A percentile compares a stretch with the other conserved stretches of the same genome.
Evolutionary conservation across 352 stramenopile genomes (phyloP).

Genomic region (Phytopythium delawarense): DNA sequence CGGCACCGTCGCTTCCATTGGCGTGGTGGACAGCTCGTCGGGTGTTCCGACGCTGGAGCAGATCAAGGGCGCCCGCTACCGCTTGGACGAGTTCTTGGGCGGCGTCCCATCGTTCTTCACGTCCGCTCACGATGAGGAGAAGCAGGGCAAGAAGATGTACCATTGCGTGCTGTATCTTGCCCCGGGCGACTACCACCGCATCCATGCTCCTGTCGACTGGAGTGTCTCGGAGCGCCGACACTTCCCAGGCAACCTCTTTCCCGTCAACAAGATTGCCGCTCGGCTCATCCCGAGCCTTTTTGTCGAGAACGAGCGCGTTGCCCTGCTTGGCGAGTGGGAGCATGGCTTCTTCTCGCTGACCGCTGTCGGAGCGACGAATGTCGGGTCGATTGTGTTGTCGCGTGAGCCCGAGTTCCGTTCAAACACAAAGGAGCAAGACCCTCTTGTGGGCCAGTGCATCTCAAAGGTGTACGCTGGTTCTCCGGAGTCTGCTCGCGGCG

Average conservation of each 20-base stretch:
- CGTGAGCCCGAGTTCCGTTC: constrained; percentile 65
- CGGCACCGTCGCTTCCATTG: constrained; percentile 50
- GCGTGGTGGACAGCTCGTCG: constrained; percentile 38
- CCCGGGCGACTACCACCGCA: constrained; percentile 85
- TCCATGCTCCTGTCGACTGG: constrained; percentile 82
- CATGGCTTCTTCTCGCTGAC: constrained; percentile 83
- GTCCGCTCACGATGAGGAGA: constrained; percentile 6
- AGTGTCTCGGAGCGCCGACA: constrained; percentile 65
- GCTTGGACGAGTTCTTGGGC: constrained; percentile 80
- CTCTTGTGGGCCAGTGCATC: constrained; percentile 47
- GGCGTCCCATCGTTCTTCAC: constrained; percentile 54
- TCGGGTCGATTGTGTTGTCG: constrained; percentile 76
- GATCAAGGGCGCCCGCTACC: constrained; percentile 78
- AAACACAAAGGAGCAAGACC: constrained; percentile 57
- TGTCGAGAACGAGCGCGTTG: constrained; percentile 81
- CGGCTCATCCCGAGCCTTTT: constrained; percentile 75
- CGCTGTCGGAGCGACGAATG: constrained; percentile 82
- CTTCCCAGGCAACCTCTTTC: constrained; percentile 81
- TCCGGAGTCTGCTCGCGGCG: constrained; percentile 36
- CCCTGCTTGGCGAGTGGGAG: constrained; percentile 65
- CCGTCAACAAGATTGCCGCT: constrained; percentile 64
- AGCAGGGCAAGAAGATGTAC: constrained; percentile 54
- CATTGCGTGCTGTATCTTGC: constrained; percentile 84
- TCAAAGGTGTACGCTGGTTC: constrained; percentile 41
- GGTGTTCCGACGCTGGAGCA: constrained; percentile 69